Base-by-base conservation (phyloP, 2,329 filamentous ascomycete species). In the Fusarium albidum region DNA sequence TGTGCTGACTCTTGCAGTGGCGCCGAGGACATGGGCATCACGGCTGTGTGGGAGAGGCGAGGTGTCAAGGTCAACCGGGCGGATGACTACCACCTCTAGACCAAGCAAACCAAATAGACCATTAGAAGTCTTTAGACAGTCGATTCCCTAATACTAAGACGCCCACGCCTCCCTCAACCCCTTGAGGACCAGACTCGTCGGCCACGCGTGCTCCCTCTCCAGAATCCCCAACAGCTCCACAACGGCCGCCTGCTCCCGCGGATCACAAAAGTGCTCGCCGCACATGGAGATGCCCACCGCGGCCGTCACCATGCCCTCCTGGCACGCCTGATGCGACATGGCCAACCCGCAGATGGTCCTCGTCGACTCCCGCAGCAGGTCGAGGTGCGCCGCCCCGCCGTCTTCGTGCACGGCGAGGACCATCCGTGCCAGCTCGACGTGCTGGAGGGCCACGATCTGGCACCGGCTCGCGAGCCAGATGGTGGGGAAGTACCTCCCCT, bases 51-150 rank as follows among this genome's bases (percentile, higher is more conserved):
- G 65, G 63, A 67, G 49, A 53, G 61, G 42, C 57, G 57, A 6
- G 65, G 65, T 0, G 51, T 63, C 4, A 66, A 45, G 25, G 61
- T 66, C 4, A 47, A 21, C 1, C 34, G 52, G n/a, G 49, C 50
- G 1, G 54, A 59, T 9, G 65, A 67, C 7, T 67, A 67, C 8
- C 64, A 67, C 10, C 51, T 67, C 2, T 66, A 14, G 52, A 25
- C 9, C 33, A 35, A 11, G 9, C 33, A 35, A n/a, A n/a, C n/a
- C n/a, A n/a, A n/a, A n/a, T n/a, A n/a, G n/a, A n/a, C n/a, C n/a
- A n/a, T n/a, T n/a, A n/a, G n/a, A n/a, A n/a, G n/a, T n/a, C n/a
- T n/a, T n/a, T n/a, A n/a, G n/a, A n/a, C n/a, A n/a, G n/a, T n/a
- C n/a, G n/a, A n/a, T n/a, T n/a, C n/a, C n/a, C n/a, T n/a, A n/a